Evolutionary conservation across 768 basidiomycete species (phyloP).

Genomic region (Leccinum broughii): DNA sequence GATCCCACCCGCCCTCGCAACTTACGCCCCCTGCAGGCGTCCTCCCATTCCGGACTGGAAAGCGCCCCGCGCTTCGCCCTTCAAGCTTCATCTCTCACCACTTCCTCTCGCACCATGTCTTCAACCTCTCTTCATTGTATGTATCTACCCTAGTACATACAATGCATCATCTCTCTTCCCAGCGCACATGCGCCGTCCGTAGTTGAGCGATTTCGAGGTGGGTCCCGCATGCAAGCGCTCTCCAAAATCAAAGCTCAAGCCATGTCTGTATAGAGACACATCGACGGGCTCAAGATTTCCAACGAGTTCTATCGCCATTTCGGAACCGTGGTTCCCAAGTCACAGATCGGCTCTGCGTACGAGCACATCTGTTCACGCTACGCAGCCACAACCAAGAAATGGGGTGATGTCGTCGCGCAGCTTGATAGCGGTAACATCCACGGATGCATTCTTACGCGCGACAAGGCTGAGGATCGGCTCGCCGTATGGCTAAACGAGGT

Average conservation of each 20-base stretch:
- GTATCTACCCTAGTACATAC: too few species aligned
- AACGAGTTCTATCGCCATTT: constrained; percentile 51
- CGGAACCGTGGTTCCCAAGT: constrained; percentile 46
- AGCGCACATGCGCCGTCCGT: too few species aligned
- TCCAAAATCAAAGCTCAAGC: background rate
- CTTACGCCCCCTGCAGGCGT: too few species aligned
- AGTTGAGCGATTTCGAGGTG: constrained; percentile 51
- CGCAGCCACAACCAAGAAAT: constrained; percentile 29
- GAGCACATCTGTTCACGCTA: constrained; percentile 49
- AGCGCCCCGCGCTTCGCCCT: too few species aligned
- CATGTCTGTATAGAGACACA: constrained; percentile 33
- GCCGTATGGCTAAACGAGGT: constrained; percentile 53
- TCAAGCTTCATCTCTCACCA: too few species aligned
- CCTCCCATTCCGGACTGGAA: too few species aligned
- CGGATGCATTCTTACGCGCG: constrained; percentile 27
- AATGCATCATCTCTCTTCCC: too few species aligned
- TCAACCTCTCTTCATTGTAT: too few species aligned
- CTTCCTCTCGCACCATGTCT: too few species aligned
- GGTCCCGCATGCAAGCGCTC: background rate
- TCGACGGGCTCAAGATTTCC: constrained; percentile 45
- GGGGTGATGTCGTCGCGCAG: constrained; percentile 28
- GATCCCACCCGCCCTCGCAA: too few species aligned
- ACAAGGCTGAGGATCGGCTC: constrained; percentile 54
- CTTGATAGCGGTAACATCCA: constrained; percentile 31
- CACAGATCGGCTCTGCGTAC: constrained; percentile 51